These are phyloP conservation scores for Colletotrichum viniferum DNA, from an alignment of 2,329 filamentous ascomycete genomes.

Conservation along the genomic window DNA sequence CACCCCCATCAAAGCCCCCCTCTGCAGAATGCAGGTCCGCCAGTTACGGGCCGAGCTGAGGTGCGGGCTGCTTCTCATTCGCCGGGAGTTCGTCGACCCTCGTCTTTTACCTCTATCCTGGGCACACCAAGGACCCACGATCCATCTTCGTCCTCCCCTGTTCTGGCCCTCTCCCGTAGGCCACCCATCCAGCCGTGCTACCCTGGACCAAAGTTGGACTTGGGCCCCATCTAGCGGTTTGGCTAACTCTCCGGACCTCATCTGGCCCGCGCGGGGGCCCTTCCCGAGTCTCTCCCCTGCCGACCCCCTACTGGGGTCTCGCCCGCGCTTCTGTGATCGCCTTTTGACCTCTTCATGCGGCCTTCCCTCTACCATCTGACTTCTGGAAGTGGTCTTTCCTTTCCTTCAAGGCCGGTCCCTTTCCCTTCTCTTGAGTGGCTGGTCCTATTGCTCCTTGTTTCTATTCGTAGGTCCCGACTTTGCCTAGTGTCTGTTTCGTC, in stretches of 20 bases:
- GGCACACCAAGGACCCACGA: not conserved
- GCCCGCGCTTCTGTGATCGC: slow-evolving; percentile 24
- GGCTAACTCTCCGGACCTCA: slow-evolving; percentile 32
- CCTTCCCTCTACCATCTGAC: slow-evolving; percentile 1
- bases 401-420: slow-evolving; percentile 13
- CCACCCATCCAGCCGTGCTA: slow-evolving; percentile 6
- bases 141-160: slow-evolving; percentile 17
- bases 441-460: slow-evolving; percentile 35
- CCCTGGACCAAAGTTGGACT: slow-evolving; percentile 18
- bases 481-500: slow-evolving; percentile 48
- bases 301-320: slow-evolving; percentile 16
- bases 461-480: slow-evolving; percentile 33
- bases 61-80: slow-evolving; percentile 9
- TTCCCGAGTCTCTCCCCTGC: slow-evolving; percentile 19
- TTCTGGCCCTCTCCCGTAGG: slow-evolving; percentile 3
- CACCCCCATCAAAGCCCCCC: slow-evolving; percentile 14
- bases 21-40: not conserved
- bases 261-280: slow-evolving; percentile 34
- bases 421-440: slow-evolving; percentile 33
- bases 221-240: slow-evolving; percentile 28
- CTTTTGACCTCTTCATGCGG: slow-evolving; percentile 20
- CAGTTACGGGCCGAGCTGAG: slow-evolving; percentile 3
- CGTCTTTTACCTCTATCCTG: not conserved
- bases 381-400: slow-evolving; percentile 11
- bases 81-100: not conserved